Percentiles rank a stretch among this genome's conserved stretches.
phyloP scores from a whole-genome alignment of 257 asterid species.

The Penstemon barbatus region DNA sequence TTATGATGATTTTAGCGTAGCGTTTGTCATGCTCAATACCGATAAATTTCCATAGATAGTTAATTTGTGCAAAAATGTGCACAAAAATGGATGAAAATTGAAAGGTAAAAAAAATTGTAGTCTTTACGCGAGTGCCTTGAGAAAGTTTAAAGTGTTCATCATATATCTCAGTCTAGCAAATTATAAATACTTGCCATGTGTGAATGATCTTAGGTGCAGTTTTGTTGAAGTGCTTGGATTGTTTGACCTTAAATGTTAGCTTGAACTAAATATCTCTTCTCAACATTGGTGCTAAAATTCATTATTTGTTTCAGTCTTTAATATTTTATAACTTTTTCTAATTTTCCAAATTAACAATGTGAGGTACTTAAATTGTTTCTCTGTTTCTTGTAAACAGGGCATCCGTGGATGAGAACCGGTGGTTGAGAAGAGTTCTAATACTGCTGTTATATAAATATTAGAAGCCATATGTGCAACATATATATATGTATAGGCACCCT shows the following conservation, averaged over 20 bases:
- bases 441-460: constrained; percentile 19
- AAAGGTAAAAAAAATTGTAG: too few relatives aligned
- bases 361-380: not conserved
- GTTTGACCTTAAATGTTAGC: too few relatives aligned
- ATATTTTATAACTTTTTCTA: not conserved
- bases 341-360: not conserved
- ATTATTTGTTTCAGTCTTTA: not conserved
- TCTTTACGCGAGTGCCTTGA: too few relatives aligned
- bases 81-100: too few relatives aligned
- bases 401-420: constrained; percentile 60
- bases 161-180: not conserved
- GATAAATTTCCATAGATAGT: too few relatives aligned
- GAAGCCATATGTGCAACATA: constrained; percentile 5
- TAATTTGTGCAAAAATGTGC: too few relatives aligned
- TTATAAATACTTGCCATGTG: too few relatives aligned
- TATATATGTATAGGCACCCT: constrained; percentile 23
- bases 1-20: not conserved
- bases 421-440: constrained; percentile 31
- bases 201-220: too few relatives aligned
- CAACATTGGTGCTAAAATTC: not conserved
- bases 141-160: not conserved
- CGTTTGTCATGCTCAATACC: not conserved
- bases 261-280: not conserved
- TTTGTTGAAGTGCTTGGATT: too few relatives aligned
- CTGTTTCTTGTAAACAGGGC: constrained; percentile 41